Conservation (phyloP, 352 stramenopile species). For the Phytophthora fragariaefolia region DNA sequence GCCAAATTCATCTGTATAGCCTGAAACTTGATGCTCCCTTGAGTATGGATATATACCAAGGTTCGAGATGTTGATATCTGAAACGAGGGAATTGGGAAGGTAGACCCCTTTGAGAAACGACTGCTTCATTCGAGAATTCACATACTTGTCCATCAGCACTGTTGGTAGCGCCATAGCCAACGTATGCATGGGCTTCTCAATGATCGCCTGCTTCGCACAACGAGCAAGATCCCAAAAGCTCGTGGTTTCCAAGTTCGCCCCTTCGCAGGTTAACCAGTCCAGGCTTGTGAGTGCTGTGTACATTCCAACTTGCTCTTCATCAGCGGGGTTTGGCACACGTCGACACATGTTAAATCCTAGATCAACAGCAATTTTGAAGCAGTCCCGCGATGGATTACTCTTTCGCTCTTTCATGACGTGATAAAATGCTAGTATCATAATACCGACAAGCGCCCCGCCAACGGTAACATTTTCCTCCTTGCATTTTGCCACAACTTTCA, state of each 20-base stretch:
- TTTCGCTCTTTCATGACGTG: constrained; percentile 10
- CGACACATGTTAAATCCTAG: constrained; percentile 46
- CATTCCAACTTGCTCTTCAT: constrained; percentile 33
- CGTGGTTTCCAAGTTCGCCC: constrained; percentile 25
- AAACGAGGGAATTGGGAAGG: constrained; percentile 11
- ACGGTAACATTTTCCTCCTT: constrained; percentile 37
- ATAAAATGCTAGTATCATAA: constrained; percentile 23
- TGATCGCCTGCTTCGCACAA: constrained; percentile 27
- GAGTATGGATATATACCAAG: constrained; percentile 23
- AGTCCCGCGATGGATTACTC: constrained; percentile 11
- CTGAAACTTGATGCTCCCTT: constrained; percentile 11
- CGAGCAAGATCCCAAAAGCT: constrained; percentile 54
- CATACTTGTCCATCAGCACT: constrained; percentile 24
- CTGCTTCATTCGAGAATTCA: constrained; percentile 21
- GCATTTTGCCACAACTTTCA: constrained; percentile 31
- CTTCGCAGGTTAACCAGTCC: constrained; percentile 12
- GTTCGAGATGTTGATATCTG: constrained; percentile 27
- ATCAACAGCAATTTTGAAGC: constrained; percentile 38
- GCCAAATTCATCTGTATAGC: not conserved
- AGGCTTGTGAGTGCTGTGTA: constrained; percentile 30
- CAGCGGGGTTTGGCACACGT: constrained; percentile 27
- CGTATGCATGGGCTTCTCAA: constrained; percentile 12
- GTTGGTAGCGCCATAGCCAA: constrained; percentile 16
- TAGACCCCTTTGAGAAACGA: constrained; percentile 21
- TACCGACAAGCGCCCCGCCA: constrained; percentile 32